Percentiles rank a stretch among this genome's conserved stretches.
These are phyloP conservation scores for Collariella sp. DNA, from an alignment of 495 filamentous ascomycete genomes.

Conservation along the genomic window DNA sequence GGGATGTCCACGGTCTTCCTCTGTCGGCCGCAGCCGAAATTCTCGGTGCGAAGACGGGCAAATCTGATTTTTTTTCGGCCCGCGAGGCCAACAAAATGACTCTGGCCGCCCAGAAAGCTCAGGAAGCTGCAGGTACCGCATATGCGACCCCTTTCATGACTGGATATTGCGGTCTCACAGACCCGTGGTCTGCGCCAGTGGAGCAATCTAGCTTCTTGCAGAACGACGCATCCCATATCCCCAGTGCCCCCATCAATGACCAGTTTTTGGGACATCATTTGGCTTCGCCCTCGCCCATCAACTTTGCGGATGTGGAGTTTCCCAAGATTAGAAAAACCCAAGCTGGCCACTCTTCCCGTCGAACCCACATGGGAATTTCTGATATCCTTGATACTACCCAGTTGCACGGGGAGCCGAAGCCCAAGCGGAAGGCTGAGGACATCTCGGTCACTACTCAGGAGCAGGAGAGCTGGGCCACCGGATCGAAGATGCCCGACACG, in stretches of 20 bases:
- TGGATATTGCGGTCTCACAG: too few species aligned
- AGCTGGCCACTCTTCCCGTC: not conserved
- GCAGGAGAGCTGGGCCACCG: slow-evolving; percentile 17
- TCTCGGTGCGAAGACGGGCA: slow-evolving; percentile 29
- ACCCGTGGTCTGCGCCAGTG: too few species aligned
- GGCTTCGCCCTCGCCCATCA: too few species aligned
- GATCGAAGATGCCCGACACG: not conserved
- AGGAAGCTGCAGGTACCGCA: not conserved
- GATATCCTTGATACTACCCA: slow-evolving; percentile 23
- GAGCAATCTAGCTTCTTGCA: too few species aligned
- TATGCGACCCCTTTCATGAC: not conserved
- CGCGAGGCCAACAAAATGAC: slow-evolving; percentile 30
- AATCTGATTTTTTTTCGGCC: slow-evolving; percentile 34
- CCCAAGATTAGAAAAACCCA: too few species aligned
- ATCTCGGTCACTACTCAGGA: slow-evolving; percentile 27
- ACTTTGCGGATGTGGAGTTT: too few species aligned
- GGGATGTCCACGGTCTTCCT: too few species aligned
- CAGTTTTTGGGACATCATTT: too few species aligned
- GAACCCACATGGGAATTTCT: slow-evolving; percentile 24
- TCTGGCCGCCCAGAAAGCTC: not conserved
- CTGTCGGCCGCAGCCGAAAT: too few species aligned
- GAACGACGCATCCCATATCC: too few species aligned
- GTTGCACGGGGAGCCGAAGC: not conserved
- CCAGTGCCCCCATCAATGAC: too few species aligned
- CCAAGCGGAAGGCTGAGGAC: slow-evolving; percentile 29